These are phyloP conservation scores for Fonsecaea erecta DNA, from an alignment of 2,329 filamentous ascomycete species.

Conservation along the genomic window DNA sequence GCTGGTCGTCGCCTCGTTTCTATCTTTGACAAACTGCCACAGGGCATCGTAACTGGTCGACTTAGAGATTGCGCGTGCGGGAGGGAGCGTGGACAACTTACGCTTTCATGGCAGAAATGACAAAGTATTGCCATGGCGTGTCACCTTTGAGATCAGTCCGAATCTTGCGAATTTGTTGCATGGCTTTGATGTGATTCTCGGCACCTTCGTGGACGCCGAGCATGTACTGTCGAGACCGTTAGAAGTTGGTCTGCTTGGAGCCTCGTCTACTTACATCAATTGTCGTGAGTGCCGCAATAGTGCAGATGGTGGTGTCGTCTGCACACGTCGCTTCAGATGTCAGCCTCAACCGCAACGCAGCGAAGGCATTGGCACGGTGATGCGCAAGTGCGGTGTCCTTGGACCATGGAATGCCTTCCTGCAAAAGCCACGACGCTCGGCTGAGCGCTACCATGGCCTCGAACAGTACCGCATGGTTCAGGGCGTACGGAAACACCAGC, in stretches of 20 bases:
- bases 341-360: constrained; percentile 19
- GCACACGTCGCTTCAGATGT: constrained; percentile 20
- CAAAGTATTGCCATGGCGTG: constrained; percentile 26
- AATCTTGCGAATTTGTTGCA: constrained; percentile 27
- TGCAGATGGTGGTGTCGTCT: constrained; percentile 30
- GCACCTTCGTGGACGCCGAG: constrained; percentile 28
- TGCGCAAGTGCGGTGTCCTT: constrained; percentile 22
- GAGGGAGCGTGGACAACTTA: background rate
- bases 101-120: constrained; percentile 23
- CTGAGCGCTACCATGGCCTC: constrained; percentile 25
- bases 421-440: constrained; percentile 28
- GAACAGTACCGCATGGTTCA: constrained; percentile 25
- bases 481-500: constrained; percentile 27
- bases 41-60: constrained; percentile 23
- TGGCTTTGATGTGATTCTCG: constrained; percentile 25
- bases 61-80: constrained; percentile 12
- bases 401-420: constrained; percentile 22
- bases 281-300: constrained; percentile 30
- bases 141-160: constrained; percentile 22
- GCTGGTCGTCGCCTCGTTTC: constrained; percentile 24
- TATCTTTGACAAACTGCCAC: constrained; percentile 31
- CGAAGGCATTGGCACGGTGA: constrained; percentile 25
- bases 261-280: constrained; percentile 24
- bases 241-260: background rate
- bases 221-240: constrained; percentile 21